Base-by-base conservation (phyloP, 768 basidiomycete species). In the Tricholomella constricta region DNA sequence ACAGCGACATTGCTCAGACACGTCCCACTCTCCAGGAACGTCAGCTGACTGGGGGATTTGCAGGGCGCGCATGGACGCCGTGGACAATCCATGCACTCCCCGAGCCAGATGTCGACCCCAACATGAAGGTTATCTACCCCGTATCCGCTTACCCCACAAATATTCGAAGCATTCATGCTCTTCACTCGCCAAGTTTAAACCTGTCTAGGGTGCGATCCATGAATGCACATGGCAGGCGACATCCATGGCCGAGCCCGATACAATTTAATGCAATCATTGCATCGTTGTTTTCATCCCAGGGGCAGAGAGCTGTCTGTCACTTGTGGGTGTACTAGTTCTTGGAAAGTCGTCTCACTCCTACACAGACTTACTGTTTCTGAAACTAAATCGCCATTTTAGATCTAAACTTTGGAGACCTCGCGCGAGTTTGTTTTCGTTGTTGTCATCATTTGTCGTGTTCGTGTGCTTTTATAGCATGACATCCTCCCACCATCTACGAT, bases 241-340 rank as follows among this genome's bases (percentile, higher is more conserved):
- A 52, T 46, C 27, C 42, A 52, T 48, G 42, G 41, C 45, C 41
- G 43, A 52, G 41, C 22, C 51, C 51, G 34, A 56, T 19, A 51
- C 23, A 35, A 43, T 47, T 38, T 1, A 26, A 29, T 40, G 25
- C 17, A 48, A 31, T 45, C 37, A 19, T 31, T 31, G 20, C 47
- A 37, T 42, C 29, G n/a, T 20, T 20, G 27, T n/a, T 7, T 25
- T 34, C 43, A 27, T 34, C 6, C 15, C 26, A 29, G 37, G 23
- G 29, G 42, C 37, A 31, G 15, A 20, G 6, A 46, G n/a, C 35
- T 38, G 34, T 31, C 23, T 25, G 17, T 37, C 44, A 51, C 31
- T 32, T 31, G 27, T 50, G 26, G n/a, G 25, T 10, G 20, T 38
- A 10, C 20, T 41, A 7, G 31, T 23, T 19, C 31, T n/a, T 45